Base-by-base conservation (phyloP, 768 basidiomycete genomes). In the Jaapia argillacea region DNA sequence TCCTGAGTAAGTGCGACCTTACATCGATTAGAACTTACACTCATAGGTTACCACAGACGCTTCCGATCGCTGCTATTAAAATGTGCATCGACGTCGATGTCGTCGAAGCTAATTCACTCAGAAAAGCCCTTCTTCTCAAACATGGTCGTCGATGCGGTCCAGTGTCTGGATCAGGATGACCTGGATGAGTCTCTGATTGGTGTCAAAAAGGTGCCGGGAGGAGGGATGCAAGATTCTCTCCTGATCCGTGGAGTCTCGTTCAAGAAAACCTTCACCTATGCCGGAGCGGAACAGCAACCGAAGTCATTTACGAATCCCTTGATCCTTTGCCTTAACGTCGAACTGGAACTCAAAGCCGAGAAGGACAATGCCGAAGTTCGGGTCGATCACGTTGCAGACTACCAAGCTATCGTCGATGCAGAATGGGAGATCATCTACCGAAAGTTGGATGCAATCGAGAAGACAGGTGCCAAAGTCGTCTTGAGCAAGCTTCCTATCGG, bases 401-500 rank as follows among this genome's bases (percentile, higher is more conserved):
- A 99, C 58, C 96, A 99, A 64, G 92, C 94, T 4, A 97, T 99
- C 55, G 96, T 99, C 42, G 92, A 99, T 60, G 96, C 96, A 7
- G 96, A 99, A 60, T 99, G 96, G 96, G 88, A 94, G 55, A 98
- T 99, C 63, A 99, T 99, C 55, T 98, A 94, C 68, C 79, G 86
- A 52, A 99, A 99, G 64, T 72, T 99, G 13, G 85, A 94, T 54
- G 90, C 91, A 3, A 96, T 98, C 58, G 88, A 90, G 54, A 82
- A 85, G 56, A 96, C 93, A 2, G 96, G 94, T 31, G 96, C 96
- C 23, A 93, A 93, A 59, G 90, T 99, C 49, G 92, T 99, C 27
- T 72, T 99, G 51, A 96, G 92, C 68, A 96, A 97, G 64, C 77
- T 99, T 6, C 96, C 96, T 7, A 98, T 98, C 55, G 96, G 96